These are phyloP conservation scores for Schrenkiella parvula DNA, from an alignment of 345 rosid species.

Conservation along the genomic window DNA sequence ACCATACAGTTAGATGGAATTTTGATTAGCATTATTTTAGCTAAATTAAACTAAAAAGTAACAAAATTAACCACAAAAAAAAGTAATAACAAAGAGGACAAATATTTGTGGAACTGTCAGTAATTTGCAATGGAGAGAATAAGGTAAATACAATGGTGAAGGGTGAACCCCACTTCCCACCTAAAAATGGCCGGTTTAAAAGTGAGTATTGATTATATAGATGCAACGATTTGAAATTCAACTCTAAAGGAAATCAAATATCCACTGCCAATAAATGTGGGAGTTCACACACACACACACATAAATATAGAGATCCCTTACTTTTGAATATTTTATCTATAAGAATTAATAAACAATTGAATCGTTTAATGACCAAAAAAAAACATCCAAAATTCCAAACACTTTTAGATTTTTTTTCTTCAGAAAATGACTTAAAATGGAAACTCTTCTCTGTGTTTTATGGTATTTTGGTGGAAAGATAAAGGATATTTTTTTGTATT, in stretches of 20 bases:
- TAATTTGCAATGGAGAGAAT: constrained; percentile 18
- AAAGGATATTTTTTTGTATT: not conserved
- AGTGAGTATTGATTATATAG: constrained; percentile 35
- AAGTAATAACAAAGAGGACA: not conserved
- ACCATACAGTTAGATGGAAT: not conserved
- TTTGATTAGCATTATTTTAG: not conserved
- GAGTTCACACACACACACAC: not conserved
- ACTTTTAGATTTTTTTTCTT: not conserved
- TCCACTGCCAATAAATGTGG: constrained; percentile 16
- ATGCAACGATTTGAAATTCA: constrained; percentile 22
- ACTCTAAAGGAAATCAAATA: not conserved
- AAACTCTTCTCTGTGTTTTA: not conserved
- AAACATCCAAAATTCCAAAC: not conserved
- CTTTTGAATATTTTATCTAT: not conserved
- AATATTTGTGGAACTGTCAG: constrained; percentile 8
- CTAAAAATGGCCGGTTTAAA: constrained; percentile 37
- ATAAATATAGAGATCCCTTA: not conserved
- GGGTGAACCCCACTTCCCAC: constrained; percentile 36
- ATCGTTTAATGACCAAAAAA: too few relatives aligned
- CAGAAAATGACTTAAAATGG: not conserved
- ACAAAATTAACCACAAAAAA: not conserved
- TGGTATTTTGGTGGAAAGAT: not conserved
- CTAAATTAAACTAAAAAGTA: not conserved
- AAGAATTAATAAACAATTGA: not conserved
- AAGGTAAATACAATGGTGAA: constrained; percentile 28